Evolutionary conservation across 306 rosid species (phyloP).

Genomic region (Myrica gale): DNA sequence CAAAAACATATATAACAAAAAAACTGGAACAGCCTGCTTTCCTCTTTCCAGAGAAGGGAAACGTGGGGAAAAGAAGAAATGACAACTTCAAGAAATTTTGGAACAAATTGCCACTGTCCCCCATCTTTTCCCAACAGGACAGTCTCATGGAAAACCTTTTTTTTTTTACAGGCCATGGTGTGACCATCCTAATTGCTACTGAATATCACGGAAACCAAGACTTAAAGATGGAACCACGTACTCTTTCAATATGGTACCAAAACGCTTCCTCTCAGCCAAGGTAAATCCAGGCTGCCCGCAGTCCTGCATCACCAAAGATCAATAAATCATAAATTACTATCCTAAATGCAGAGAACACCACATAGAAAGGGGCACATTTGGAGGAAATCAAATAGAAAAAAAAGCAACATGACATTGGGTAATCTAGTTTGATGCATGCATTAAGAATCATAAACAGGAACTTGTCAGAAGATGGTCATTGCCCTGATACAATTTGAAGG

Average conservation of each 20-base stretch:
- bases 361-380: background rate
- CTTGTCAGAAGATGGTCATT: background rate
- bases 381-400: background rate
- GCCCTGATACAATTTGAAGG: background rate
- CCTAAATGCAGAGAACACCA: conserved; percentile 6
- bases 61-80: background rate
- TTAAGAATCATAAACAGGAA: background rate
- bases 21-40: conserved; percentile 9
- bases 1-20: conserved; percentile 11
- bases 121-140: background rate
- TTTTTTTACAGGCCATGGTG: background rate
- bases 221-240: conserved; percentile 37
- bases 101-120: background rate
- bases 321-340: conserved; percentile 19
- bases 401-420: background rate
- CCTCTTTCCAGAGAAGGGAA: conserved; percentile 7
- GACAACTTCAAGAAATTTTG: background rate
- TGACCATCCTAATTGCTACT: conserved; percentile 9
- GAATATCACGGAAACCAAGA: conserved; percentile 9
- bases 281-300: conserved; percentile 98
- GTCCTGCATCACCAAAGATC: conserved; percentile 55
- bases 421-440: background rate
- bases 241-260: conserved; percentile 79
- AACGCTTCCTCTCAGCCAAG: conserved; percentile 78
- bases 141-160: conserved; percentile 1